These are phyloP conservation scores for Penicillium sp. DNA, from an alignment of 2,329 filamentous ascomycete genomes.

Conservation along the genomic window DNA sequence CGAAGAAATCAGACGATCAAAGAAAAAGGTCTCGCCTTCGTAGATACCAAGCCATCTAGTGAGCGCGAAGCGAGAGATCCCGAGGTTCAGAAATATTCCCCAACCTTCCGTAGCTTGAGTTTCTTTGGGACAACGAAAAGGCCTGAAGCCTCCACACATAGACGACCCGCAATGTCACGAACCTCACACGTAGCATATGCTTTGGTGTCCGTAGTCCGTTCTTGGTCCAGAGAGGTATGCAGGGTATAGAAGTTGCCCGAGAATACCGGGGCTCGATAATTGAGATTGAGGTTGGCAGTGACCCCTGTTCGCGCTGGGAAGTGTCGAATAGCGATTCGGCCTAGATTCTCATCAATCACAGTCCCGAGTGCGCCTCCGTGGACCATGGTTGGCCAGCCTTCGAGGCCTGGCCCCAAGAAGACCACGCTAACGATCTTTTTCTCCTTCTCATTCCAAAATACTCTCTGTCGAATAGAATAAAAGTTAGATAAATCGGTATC, in stretches of 20 bases:
- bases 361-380: constrained; percentile 70
- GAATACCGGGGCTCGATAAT: constrained; percentile 60
- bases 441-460: constrained; percentile 60
- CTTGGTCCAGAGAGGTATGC: constrained; percentile 42
- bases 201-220: constrained; percentile 39
- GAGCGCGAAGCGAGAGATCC: neutral
- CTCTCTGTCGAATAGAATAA: constrained; percentile 47
- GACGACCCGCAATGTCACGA: constrained; percentile 46
- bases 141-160: constrained; percentile 57
- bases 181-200: constrained; percentile 37
- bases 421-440: constrained; percentile 61
- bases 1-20: neutral
- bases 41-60: neutral
- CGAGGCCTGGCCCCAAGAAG: constrained; percentile 61
- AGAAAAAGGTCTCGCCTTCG: neutral
- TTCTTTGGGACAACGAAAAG: constrained; percentile 58
- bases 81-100: constrained; percentile 38
- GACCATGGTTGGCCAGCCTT: constrained; percentile 67
- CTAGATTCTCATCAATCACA: constrained; percentile 65
- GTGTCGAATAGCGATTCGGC: constrained; percentile 55
- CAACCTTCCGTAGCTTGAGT: constrained; percentile 41
- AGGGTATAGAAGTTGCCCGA: constrained; percentile 63
- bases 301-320: constrained; percentile 52
- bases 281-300: constrained; percentile 56
- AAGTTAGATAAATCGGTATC: constrained; percentile 17